Evolutionary conservation across 805 yeast species (phyloP), one percentile per base, ranked within the genome.

Genomic region (Henningerozyma blattae): DNA sequence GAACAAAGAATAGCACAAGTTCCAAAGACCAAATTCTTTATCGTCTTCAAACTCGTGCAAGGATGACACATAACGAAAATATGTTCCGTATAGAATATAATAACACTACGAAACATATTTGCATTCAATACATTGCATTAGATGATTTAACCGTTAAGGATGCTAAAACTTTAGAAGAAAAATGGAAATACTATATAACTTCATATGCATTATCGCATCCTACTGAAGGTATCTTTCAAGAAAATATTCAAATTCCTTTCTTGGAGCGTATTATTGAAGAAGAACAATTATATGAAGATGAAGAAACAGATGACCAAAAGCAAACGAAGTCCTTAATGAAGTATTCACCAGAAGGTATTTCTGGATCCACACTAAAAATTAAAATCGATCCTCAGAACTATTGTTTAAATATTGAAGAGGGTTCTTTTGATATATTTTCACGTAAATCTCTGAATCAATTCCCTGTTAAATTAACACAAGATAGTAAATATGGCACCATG

Each of bases 151-250:
- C 97, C 0, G 68, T 87, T 50, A 77, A 77, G 38, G 83, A 82
- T 42, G 65, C 70, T 9, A 64, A 67, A 45, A 70, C 76, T 16
- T 72, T 75, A 3, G 89, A 82, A 46, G 93, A 84, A 43, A 73
- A 72, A 48, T 91, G 95, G 81, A 87, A 85, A 53, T 89, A 91
- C 61, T 91, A 91, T 52, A 70, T 91, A 33, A 89, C 97, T 0
- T 82, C 94, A 28, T 91, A 81, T 56, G 72, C 87, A 28, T 80
- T 91, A 82, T 80, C 94, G 3, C 94, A 85, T 48, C 97, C 98
- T 26, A 91, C 99, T 2, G 99, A 91, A 57, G 97, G 97, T 20
- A 80, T 91, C 14, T 77, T 85, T 14, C 73, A 83, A 15, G 75
- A 80, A 28, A 75, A 75, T 44, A 70, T 91, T 35, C 70, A 71